A percentile compares a stretch with the other conserved stretches of the same genome.
These are phyloP conservation scores for Acanthamoeba culbertsoni DNA, from an alignment of 208 protist genomes.

Conservation along the genomic window DNA sequence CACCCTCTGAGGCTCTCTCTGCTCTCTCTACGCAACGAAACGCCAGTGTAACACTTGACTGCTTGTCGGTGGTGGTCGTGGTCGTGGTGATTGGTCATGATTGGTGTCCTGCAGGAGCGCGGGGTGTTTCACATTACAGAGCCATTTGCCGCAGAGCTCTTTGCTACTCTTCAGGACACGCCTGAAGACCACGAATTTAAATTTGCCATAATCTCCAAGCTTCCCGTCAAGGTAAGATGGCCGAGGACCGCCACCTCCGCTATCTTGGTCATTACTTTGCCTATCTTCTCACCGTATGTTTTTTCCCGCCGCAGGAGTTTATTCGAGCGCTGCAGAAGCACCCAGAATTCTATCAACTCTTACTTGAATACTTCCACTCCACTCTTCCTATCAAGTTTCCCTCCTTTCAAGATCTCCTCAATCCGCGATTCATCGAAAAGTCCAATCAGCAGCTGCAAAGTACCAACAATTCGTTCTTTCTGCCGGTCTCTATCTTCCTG, in stretches of 20 bases:
- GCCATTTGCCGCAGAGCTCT: neutral
- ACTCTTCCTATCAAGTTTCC: neutral
- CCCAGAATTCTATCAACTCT: neutral
- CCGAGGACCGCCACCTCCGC: too few relatives aligned
- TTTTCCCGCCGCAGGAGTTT: too few relatives aligned
- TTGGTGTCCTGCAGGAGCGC: neutral
- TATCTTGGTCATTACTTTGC: too few relatives aligned
- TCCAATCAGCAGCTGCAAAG: neutral
- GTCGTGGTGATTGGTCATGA: neutral
- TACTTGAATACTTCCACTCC: conserved; percentile 25
- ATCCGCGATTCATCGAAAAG: neutral
- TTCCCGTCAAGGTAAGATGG: neutral
- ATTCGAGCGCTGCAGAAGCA: neutral
- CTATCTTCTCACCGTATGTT: too few relatives aligned
- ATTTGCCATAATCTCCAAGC: neutral
- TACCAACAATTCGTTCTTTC: conserved; percentile 9
- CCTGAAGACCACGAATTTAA: conserved; percentile 2
- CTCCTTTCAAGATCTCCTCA: neutral
- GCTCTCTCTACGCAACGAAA: too few relatives aligned
- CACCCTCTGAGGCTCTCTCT: neutral
- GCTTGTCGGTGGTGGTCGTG: neutral
- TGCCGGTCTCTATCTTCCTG: neutral
- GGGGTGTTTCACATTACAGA: neutral
- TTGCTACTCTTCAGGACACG: neutral
- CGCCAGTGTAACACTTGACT: too few relatives aligned